phyloP scores from a whole-genome alignment of 2,329 filamentous ascomycete species.

The Calonectria honghensis region DNA sequence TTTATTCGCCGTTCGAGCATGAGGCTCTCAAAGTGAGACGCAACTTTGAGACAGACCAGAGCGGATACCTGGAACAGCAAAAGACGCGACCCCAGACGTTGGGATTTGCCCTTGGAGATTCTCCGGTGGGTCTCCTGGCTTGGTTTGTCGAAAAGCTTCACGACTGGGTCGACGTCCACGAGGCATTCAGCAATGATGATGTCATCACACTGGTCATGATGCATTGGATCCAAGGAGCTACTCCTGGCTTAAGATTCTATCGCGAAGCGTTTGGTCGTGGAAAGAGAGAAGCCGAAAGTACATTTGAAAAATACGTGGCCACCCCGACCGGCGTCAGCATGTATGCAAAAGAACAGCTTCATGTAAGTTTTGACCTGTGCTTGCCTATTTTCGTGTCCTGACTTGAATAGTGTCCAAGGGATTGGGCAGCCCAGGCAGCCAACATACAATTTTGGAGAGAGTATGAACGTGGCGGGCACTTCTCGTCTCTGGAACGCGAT shows the following conservation, averaged over 20 bases:
- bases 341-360: conserved; percentile 35
- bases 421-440: conserved; percentile 23
- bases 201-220: conserved; percentile 32
- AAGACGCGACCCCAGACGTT: conserved; percentile 81
- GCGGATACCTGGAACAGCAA: conserved; percentile 58
- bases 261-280: conserved; percentile 30
- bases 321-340: conserved; percentile 28
- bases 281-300: conserved; percentile 14
- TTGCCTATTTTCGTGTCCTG: not conserved
- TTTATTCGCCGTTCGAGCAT: conserved; percentile 6
- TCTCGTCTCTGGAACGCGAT: conserved; percentile 11
- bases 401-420: conserved; percentile 15
- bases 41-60: conserved; percentile 58
- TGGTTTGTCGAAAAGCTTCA: conserved; percentile 88
- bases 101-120: conserved; percentile 79
- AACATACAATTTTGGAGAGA: conserved; percentile 33
- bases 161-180: conserved; percentile 78
- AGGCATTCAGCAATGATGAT: conserved; percentile 20
- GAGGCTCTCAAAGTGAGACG: conserved; percentile 76
- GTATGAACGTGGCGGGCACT: conserved; percentile 21
- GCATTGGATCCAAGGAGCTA: conserved; percentile 34
- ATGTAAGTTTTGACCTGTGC: not conserved
- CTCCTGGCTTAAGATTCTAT: conserved; percentile 24
- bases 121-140: conserved; percentile 79
- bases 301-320: conserved; percentile 28